These are phyloP conservation scores for Lactarius deliciosus DNA, from an alignment of 768 basidiomycete species.

Conservation along the genomic window DNA sequence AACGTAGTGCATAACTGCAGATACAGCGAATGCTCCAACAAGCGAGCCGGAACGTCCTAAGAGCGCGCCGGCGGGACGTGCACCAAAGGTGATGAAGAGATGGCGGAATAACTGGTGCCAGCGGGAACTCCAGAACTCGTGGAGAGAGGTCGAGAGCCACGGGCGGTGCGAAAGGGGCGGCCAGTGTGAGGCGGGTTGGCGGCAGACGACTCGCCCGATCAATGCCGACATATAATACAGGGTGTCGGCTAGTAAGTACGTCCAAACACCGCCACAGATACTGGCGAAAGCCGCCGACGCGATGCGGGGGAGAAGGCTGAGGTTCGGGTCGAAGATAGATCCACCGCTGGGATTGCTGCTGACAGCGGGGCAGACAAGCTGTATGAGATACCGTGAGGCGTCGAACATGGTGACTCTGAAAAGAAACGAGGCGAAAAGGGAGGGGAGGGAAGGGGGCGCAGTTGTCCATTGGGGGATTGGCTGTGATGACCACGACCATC, in stretches of 20 bases:
- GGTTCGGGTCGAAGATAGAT: slow-evolving; percentile 2
- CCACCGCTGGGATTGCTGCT: not conserved
- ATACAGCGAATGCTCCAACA: slow-evolving; percentile 58
- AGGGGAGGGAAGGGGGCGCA: not conserved
- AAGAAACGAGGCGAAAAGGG: not conserved
- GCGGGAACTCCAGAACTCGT: slow-evolving; percentile 39
- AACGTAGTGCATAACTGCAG: slow-evolving; percentile 56
- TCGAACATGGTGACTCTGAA: slow-evolving; percentile 7
- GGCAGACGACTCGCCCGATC: not conserved
- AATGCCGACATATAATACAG: slow-evolving; percentile 32
- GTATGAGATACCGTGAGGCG: slow-evolving; percentile 5
- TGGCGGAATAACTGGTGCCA: slow-evolving; percentile 32
- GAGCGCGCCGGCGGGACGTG: slow-evolving; percentile 37
- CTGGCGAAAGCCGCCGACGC: slow-evolving; percentile 7
- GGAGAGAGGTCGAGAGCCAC: slow-evolving; percentile 36
- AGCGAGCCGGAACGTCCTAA: slow-evolving; percentile 32
- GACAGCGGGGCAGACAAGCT: slow-evolving; percentile 8
- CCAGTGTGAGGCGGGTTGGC: no score
- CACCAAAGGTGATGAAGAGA: slow-evolving; percentile 36
- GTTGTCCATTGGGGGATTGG: not conserved
- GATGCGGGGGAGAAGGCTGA: not conserved
- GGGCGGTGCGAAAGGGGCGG: no score
- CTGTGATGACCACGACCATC: slow-evolving; percentile 15
- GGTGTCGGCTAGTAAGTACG: slow-evolving; percentile 21
- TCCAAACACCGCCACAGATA: slow-evolving; percentile 16